A percentile compares a stretch with the other conserved stretches of the same genome.
These are phyloP conservation scores for Tetraselmis striata DNA, from an alignment of 139 green algal genomes.

Conservation along the genomic window DNA sequence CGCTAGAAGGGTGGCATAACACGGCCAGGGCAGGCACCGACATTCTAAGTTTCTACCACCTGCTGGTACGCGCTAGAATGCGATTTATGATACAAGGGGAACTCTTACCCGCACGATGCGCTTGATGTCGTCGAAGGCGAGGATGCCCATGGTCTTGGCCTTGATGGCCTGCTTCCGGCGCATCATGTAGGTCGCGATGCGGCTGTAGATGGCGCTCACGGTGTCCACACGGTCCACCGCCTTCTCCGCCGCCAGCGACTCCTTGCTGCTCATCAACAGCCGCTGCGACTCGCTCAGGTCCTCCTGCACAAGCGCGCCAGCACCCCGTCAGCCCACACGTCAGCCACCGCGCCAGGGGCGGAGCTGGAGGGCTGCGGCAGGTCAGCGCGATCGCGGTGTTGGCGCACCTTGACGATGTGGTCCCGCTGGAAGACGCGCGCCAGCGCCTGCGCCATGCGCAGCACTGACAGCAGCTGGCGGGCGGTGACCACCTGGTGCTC, in stretches of 20 bases:
- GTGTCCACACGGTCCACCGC: neutral
- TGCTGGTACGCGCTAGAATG: too few relatives aligned
- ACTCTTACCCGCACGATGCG: neutral
- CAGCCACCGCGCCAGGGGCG: neutral
- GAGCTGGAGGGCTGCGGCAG: neutral
- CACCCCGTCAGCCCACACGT: neutral
- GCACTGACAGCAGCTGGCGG: slow-evolving; percentile 91
- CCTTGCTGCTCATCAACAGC: slow-evolving; percentile 89
- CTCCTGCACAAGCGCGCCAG: slow-evolving; percentile 39
- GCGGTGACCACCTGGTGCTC: slow-evolving; percentile 65
- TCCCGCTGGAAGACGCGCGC: slow-evolving; percentile 72
- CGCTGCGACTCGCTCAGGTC: slow-evolving; percentile 93
- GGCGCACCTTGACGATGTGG: slow-evolving; percentile 39
- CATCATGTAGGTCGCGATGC: neutral
- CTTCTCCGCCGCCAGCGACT: slow-evolving; percentile 35
- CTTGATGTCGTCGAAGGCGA: neutral
- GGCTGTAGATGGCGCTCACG: neutral
- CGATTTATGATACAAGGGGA: too few relatives aligned
- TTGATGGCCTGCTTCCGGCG: neutral
- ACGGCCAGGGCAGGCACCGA: too few relatives aligned
- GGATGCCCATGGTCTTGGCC: neutral
- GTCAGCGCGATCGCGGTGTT: neutral
- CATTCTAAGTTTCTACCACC: too few relatives aligned
- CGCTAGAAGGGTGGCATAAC: too few relatives aligned
- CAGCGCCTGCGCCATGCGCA: slow-evolving; percentile 83